Percentiles rank a stretch among this genome's conserved stretches.
Evolutionary conservation across 345 rosid genomes (phyloP).

Genomic region (Raphanus sativus): DNA sequence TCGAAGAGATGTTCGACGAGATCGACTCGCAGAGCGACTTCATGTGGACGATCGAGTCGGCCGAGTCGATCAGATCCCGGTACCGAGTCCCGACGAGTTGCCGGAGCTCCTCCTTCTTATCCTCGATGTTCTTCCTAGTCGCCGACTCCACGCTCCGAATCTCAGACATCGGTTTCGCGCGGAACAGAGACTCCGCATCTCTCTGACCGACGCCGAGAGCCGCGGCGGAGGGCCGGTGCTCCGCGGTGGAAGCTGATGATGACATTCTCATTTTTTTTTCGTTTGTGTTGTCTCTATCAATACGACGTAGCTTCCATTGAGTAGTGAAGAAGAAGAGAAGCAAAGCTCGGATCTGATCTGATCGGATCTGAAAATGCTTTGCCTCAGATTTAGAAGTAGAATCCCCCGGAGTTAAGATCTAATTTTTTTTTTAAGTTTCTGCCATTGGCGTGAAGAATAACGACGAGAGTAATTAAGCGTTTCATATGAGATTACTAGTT

Average conservation of each 20-base stretch:
- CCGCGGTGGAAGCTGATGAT: conserved; percentile 43
- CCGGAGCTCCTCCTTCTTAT: conserved; percentile 94
- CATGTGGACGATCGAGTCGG: conserved; percentile 88
- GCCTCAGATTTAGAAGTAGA: conserved; percentile 35
- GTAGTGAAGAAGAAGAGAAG: conserved; percentile 5
- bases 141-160: conserved; percentile 74
- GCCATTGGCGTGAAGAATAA: conserved; percentile 31
- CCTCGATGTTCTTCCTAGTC: conserved; percentile 76
- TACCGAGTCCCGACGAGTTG: conserved; percentile 87
- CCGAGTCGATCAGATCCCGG: conserved; percentile 93
- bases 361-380: conserved; percentile 33
- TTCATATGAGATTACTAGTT: background rate
- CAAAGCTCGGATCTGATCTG: conserved; percentile 28
- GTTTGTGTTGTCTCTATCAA: conserved; percentile 23
- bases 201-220: conserved; percentile 55
- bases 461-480: conserved; percentile 35
- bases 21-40: conserved; percentile 78
- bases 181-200: conserved; percentile 87
- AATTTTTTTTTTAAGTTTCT: background rate
- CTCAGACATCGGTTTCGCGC: conserved; percentile 68
- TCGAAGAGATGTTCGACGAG: conserved; percentile 60
- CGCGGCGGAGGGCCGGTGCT: conserved; percentile 42
- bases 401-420: conserved; percentile 32
- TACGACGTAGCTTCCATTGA: conserved; percentile 9
- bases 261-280: conserved; percentile 44